phyloP scores from a whole-genome alignment of 2,329 filamentous ascomycete genomes.

The Pestalotiopsis sp. region DNA sequence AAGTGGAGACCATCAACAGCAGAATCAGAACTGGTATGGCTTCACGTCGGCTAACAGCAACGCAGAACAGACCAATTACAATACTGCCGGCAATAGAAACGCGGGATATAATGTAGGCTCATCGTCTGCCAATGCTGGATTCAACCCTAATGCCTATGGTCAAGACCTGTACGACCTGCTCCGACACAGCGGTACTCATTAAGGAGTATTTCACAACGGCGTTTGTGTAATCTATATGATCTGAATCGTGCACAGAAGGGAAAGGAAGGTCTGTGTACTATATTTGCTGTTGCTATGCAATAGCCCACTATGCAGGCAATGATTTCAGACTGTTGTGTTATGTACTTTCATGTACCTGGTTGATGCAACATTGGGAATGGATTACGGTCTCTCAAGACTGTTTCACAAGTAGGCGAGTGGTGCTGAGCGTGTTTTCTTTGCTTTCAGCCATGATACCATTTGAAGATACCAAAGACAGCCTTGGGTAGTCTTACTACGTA shows the following conservation, averaged over 20 bases:
- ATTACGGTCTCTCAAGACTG: background rate
- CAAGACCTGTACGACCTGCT: constrained; percentile 33
- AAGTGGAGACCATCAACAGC: constrained; percentile 25
- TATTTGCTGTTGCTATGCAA: background rate
- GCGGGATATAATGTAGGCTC: constrained; percentile 21
- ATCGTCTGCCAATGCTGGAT: constrained; percentile 20
- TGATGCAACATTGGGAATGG: background rate
- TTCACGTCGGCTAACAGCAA: constrained; percentile 28
- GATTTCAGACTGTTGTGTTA: background rate
- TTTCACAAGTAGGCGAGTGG: background rate
- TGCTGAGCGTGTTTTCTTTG: background rate
- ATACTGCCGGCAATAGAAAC: constrained; percentile 19
- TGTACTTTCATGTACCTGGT: too few species aligned
- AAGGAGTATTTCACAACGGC: constrained; percentile 16
- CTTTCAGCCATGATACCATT: background rate
- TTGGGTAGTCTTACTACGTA: background rate
- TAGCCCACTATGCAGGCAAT: background rate
- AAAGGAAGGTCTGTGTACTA: background rate
- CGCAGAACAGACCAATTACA: constrained; percentile 24
- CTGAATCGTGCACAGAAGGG: background rate
- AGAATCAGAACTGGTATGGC: constrained; percentile 38
- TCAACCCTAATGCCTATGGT: constrained; percentile 24
- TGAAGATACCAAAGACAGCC: background rate
- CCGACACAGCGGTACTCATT: constrained; percentile 22
- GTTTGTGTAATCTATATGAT: background rate